These are phyloP conservation scores for Nepenthes alata DNA, from an alignment of 179 eudicot genomes.

Conservation along the genomic window DNA sequence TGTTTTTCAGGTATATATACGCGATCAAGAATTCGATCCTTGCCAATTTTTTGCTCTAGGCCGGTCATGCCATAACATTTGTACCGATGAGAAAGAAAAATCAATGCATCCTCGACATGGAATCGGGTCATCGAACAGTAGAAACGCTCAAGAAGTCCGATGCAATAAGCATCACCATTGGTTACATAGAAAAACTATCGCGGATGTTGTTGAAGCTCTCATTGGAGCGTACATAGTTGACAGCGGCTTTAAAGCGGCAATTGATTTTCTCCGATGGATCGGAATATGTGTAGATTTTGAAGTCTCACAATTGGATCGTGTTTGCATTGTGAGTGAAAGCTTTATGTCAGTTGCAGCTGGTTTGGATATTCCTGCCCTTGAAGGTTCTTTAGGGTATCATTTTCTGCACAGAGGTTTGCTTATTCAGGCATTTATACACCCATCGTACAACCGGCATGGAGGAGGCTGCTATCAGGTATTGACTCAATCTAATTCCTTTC, in stretches of 20 bases:
- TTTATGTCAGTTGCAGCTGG: conserved; percentile 44
- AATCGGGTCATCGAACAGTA: conserved; percentile 10
- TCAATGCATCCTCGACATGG: conserved; percentile 32
- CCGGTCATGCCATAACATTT: conserved; percentile 58
- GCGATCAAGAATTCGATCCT: conserved; percentile 79
- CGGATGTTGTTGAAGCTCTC: conserved; percentile 90
- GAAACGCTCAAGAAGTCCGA: conserved; percentile 27
- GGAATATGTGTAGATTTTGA: conserved; percentile 61
- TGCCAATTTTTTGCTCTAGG: conserved; percentile 53
- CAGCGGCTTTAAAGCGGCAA: conserved; percentile 83
- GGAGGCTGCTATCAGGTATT: conserved; percentile 97
- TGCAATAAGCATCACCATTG: conserved; percentile 77
- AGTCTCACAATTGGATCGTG: conserved; percentile 39
- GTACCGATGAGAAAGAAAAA: conserved; percentile 36
- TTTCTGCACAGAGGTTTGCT: conserved; percentile 72
- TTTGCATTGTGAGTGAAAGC: conserved; percentile 50
- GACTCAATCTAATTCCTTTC: neutral
- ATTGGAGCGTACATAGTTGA: conserved; percentile 84
- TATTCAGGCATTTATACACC: conserved; percentile 83
- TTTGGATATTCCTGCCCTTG: conserved; percentile 40
- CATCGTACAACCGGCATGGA: conserved; percentile 55
- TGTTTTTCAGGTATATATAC: conserved; percentile 62
- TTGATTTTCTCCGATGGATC: conserved; percentile 78
- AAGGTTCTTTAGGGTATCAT: conserved; percentile 37
- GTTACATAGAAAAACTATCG: conserved; percentile 79